phyloP scores from a whole-genome alignment of 805 yeast species.

The Wickerhamiella brachini region DNA sequence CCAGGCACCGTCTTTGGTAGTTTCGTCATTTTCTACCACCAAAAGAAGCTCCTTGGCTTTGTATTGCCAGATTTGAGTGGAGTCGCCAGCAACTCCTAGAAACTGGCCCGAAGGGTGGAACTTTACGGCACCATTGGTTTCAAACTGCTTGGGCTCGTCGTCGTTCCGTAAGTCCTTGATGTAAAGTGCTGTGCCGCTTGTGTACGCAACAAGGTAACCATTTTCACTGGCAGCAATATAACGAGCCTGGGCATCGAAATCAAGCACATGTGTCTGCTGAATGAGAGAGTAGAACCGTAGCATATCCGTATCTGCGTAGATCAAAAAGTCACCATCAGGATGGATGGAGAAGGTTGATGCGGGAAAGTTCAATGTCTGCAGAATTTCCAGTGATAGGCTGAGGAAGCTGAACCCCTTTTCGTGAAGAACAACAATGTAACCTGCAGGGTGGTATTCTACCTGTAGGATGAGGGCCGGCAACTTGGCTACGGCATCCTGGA shows the following conservation, averaged over 20 bases:
- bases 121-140: background rate
- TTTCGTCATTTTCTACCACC: background rate
- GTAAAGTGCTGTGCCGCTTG: background rate
- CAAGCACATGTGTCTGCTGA: background rate
- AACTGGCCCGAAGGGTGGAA: background rate
- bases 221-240: background rate
- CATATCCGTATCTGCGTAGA: background rate
- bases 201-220: background rate
- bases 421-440: background rate
- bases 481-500: background rate
- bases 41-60: background rate
- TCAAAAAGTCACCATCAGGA: conserved; percentile 3
- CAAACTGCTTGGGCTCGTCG: background rate
- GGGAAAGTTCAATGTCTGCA: background rate
- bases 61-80: background rate
- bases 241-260: background rate
- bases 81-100: background rate
- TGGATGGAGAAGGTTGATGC: background rate
- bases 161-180: conserved; percentile 1
- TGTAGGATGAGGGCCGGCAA: background rate
- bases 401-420: background rate
- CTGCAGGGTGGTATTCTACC: conserved; percentile 1
- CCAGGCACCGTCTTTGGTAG: background rate
- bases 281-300: background rate
- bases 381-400: background rate